These are phyloP conservation scores for Myxozyma mucilagina DNA, from an alignment of 805 yeast species.

Conservation along the genomic window DNA sequence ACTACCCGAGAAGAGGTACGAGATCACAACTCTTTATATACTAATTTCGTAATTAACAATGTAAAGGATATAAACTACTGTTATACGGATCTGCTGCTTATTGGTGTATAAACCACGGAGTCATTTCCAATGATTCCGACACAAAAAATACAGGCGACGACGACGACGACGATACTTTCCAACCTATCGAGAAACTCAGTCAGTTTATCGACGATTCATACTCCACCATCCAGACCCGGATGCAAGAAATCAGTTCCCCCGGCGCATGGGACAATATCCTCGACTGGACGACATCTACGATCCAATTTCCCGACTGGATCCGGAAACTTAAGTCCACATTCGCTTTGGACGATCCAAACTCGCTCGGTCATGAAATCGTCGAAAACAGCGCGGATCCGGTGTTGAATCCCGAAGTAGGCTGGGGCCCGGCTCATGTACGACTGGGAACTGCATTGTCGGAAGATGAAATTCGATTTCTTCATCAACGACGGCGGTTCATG, in stretches of 20 bases:
- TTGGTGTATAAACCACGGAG: too few species aligned
- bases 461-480: conserved; percentile 27
- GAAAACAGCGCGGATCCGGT: conserved; percentile 17
- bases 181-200: neutral
- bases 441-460: conserved; percentile 21
- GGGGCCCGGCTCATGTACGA: conserved; percentile 31
- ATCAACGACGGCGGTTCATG: conserved; percentile 16
- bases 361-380: conserved; percentile 29
- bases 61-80: too few species aligned
- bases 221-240: neutral
- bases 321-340: conserved; percentile 19
- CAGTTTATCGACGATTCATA: conserved; percentile 2
- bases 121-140: too few species aligned
- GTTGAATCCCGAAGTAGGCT: conserved; percentile 31
- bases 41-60: too few species aligned
- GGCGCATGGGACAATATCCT: conserved; percentile 1
- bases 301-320: conserved; percentile 12
- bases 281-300: conserved; percentile 7
- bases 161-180: neutral
- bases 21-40: too few species aligned
- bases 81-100: too few species aligned
- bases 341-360: conserved; percentile 15
- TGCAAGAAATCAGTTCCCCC: neutral
- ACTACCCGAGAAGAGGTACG: too few species aligned
- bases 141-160: neutral